Evolutionary conservation across 495 filamentous ascomycete genomes (phyloP), one percentile per base, ranked within the genome.

Genomic region (Daldinia caldariorum): DNA sequence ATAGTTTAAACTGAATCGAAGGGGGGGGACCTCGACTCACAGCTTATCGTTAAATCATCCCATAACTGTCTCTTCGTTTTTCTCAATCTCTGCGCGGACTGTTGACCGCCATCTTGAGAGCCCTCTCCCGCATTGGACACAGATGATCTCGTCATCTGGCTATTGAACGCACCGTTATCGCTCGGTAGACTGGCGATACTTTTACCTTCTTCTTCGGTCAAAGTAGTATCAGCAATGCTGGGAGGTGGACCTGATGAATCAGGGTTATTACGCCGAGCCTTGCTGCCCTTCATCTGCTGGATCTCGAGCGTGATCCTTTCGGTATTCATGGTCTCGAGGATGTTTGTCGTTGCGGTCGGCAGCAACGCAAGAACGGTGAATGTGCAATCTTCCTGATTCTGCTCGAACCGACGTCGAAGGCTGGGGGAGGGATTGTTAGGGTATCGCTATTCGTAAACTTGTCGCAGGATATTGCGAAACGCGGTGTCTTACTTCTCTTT

Each of bases 371-470:
- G 89, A 26, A 98, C 92, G n/a, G 95, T 99, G 78, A 92, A 97
- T 51, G 94, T 97, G 79, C 95, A 99, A 79, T 98, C 96, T 77
- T 97, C 94, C 73, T 99, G 95, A 75, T 99, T 98, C 78, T 98
- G 95, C 78, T 97, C 92, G 83, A 99, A 99, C 70, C 95, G 90
- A 61, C 95, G 91, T 51, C 94, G 92, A 69, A 99, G 84, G 80
- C 95, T 98, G 66, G 13, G 58, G 22, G n/a, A 43, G 34, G n/a
- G n/a, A n/a, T 38, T 66, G 34, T 53, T 31, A 62, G 34, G 14
- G 7, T 26, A n/a, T 14, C 8, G 7, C 8, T 18, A 26, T 57
- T 57, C 10, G 54, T 22, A 10, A 10, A 18, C 6, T 53, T 32
- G 22, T 14, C 13, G 22, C 31, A 32, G 13, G 13, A 32, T 12